phyloP scores from a whole-genome alignment of 108 stramenopile genomes.

The Cyclotella baltica region DNA sequence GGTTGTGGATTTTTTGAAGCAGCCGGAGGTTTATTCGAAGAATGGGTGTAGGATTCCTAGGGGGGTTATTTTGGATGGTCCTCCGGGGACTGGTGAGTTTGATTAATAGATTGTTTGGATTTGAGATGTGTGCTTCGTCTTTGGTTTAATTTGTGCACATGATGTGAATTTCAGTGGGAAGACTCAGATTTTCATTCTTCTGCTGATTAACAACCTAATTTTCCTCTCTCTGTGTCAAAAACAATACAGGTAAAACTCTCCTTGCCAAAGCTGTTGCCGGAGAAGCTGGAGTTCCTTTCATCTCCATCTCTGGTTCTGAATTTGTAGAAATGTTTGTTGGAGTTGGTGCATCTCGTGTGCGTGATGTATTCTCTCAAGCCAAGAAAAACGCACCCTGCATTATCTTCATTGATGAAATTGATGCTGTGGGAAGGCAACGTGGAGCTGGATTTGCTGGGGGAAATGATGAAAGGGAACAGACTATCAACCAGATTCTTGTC shows the following conservation, averaged over 20 bases:
- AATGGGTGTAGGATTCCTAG: slow-evolving; percentile 91
- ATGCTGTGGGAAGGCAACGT: slow-evolving; percentile 93
- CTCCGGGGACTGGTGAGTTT: slow-evolving; percentile 84
- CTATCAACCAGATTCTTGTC: slow-evolving; percentile 99
- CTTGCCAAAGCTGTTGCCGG: slow-evolving; percentile 98
- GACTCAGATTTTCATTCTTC: no score
- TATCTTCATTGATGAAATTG: slow-evolving; percentile 99
- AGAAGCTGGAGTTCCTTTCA: slow-evolving; percentile 98
- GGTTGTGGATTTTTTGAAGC: slow-evolving; percentile 97
- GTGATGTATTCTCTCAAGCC: slow-evolving; percentile 94
- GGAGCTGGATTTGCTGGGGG: slow-evolving; percentile 93
- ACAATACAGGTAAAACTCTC: slow-evolving; percentile 91
- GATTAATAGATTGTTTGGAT: neutral
- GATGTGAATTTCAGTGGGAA: no score
- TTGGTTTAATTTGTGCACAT: no score
- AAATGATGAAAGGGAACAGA: slow-evolving; percentile 96
- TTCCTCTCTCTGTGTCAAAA: neutral
- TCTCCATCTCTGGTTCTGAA: slow-evolving; percentile 91
- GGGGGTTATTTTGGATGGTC: slow-evolving; percentile 85
- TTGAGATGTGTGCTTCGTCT: neutral
- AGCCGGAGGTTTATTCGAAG: slow-evolving; percentile 89
- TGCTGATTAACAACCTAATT: neutral
- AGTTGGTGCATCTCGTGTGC: slow-evolving; percentile 95
- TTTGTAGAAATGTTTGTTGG: slow-evolving; percentile 96
- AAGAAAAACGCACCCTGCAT: slow-evolving; percentile 94